Evolutionary conservation across 169 alveolate species (phyloP), one percentile per base, ranked within the genome.

Genomic region (Plasmodium ovale): DNA sequence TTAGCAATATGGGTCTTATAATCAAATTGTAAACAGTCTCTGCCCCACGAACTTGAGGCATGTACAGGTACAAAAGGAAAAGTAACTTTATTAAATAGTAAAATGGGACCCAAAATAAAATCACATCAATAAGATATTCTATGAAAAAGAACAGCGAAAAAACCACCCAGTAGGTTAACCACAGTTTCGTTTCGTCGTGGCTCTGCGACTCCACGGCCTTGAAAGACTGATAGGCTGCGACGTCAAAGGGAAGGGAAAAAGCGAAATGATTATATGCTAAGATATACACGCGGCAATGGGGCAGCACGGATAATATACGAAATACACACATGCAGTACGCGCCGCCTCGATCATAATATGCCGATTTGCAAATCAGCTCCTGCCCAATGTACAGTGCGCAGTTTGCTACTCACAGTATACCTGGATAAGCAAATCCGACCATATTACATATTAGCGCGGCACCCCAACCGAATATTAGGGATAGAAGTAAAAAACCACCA

Each of bases 151-250:
- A 96, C 59, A 93, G 53, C 3, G 97, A 96, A 88, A 94, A 96
- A 7, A 96, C 97, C 3, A 95, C 97, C 99, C 99, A 97, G 87
- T 97, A 97, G 25, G 98, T 96, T 49, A 97, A 94, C 98, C 98
- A 97, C 59, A 94, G 94, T 73, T 96, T 96, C 73, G 97, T 98
- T 88, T 96, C 99, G 44, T 84, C 94, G 14, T 72, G 87, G 0
- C 92, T 93, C 5, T 88, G 94, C 16, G 96, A 88, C 49, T 95
- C 97, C 1, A 95, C 77, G 1, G 98, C 98, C 70, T 93, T 94
- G 91, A 96, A 96, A 16, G 96, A 92, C 93, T 91, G 93, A 93
- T 94, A 96, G 16, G 96, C 96, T 87, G 96, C 93, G 70, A 79
- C 5, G 4, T 33, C 12, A 93, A 23, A 88, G 65, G n/a, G 2